A percentile compares a stretch with the other conserved stretches of the same genome.
These are phyloP conservation scores for Mortierella sp. DNA, from an alignment of 371 early-diverging fungal species.

Conservation along the genomic window DNA sequence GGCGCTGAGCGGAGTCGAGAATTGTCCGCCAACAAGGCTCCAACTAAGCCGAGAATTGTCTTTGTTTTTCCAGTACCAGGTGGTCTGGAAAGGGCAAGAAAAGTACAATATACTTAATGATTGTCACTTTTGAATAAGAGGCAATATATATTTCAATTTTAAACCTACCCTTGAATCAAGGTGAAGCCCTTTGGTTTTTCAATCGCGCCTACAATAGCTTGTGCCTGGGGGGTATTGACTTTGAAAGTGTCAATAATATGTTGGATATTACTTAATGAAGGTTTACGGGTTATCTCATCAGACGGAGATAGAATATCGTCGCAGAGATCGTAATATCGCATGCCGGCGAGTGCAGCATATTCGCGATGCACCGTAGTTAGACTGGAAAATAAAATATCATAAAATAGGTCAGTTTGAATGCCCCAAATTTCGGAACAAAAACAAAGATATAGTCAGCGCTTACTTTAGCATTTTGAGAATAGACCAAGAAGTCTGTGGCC, in stretches of 20 bases:
- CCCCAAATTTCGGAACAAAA: constrained; percentile 12
- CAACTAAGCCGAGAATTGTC: constrained; percentile 89
- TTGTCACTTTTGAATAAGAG: neutral
- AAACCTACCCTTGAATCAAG: constrained; percentile 86
- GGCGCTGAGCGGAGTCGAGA: constrained; percentile 28
- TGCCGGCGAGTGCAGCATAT: constrained; percentile 79
- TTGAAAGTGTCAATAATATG: constrained; percentile 71
- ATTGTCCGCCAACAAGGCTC: constrained; percentile 72
- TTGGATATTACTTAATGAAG: constrained; percentile 59
- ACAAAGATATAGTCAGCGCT: neutral
- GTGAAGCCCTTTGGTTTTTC: constrained; percentile 81
- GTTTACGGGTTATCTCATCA: constrained; percentile 20
- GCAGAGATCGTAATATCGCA: constrained; percentile 74
- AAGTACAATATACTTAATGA: neutral
- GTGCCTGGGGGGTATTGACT: constrained; percentile 93
- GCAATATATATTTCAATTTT: neutral
- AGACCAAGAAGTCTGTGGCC: constrained; percentile 56
- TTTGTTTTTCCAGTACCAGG: constrained; percentile 96
- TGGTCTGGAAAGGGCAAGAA: constrained; percentile 62
- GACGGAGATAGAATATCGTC: constrained; percentile 76
- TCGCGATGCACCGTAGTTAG: constrained; percentile 88
- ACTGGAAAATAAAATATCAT: constrained; percentile 43
- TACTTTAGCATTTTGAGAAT: constrained; percentile 58
- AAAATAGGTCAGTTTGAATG: neutral
- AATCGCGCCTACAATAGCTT: constrained; percentile 83